A percentile compares a stretch with the other conserved stretches of the same genome.
phyloP scores from a whole-genome alignment of 1,284 basidiomycete species.

The Malassezia obtusa region DNA sequence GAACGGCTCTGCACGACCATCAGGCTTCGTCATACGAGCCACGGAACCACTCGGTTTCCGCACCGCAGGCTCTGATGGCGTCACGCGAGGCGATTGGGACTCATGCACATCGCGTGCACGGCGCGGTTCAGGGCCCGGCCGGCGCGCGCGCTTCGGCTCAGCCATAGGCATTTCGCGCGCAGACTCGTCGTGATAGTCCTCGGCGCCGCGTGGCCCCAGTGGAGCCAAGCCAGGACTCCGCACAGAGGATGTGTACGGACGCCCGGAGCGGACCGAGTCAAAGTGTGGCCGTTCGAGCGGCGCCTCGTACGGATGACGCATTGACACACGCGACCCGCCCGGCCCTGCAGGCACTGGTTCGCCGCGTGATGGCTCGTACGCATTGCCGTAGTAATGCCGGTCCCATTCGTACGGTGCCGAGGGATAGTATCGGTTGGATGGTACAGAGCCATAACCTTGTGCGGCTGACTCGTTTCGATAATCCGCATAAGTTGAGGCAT shows the following conservation, averaged over 20 bases:
- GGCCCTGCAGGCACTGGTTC: neutral
- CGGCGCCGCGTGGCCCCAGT: neutral
- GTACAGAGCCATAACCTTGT: neutral
- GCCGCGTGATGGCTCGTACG: neutral
- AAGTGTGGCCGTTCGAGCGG: neutral
- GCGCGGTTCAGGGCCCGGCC: neutral
- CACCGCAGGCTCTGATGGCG: neutral
- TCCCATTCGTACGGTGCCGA: constrained; percentile 9
- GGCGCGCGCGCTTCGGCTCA: neutral
- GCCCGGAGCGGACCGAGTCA: neutral
- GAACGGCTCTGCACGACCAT: constrained; percentile 15
- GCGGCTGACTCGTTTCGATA: neutral
- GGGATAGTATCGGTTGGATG: neutral
- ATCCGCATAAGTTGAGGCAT: constrained; percentile 1
- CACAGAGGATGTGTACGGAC: neutral
- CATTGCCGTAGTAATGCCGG: neutral
- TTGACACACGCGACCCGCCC: neutral
- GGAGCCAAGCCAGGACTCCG: neutral
- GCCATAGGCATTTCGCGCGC: constrained; percentile 2
- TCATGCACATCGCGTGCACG: constrained; percentile 10
- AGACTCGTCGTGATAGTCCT: neutral
- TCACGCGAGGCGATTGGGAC: neutral
- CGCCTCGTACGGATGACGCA: neutral
- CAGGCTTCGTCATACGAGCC: constrained; percentile 9
- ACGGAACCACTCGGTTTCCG: constrained; percentile 14